These are phyloP conservation scores for Stephania yunnanensis DNA, from an alignment of 164 flowering plant species.

Conservation along the genomic window DNA sequence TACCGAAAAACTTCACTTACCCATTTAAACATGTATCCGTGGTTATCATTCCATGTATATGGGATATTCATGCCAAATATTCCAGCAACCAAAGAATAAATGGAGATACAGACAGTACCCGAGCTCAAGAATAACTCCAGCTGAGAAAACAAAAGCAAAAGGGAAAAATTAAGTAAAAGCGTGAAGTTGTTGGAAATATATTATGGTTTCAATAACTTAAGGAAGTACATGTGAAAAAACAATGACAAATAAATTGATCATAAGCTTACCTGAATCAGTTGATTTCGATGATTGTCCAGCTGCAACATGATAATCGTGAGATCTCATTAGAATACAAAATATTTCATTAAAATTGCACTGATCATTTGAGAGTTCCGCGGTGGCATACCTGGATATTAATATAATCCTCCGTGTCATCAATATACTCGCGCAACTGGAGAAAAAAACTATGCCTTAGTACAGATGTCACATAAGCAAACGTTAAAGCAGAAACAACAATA, in stretches of 20 bases:
- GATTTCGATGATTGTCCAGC: conserved; percentile 97
- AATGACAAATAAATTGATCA: neutral
- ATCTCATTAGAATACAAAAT: conserved; percentile 1
- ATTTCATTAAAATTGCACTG: neutral
- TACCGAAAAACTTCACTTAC: conserved; percentile 28
- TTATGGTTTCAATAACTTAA: neutral
- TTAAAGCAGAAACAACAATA: neutral
- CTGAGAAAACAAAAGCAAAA: conserved; percentile 32
- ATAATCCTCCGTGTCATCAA: conserved; percentile 96
- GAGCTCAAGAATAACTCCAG: conserved; percentile 88
- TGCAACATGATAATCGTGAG: conserved; percentile 28
- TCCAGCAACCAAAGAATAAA: conserved; percentile 77
- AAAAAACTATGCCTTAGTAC: neutral
- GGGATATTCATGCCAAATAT: conserved; percentile 96
- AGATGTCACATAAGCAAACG: neutral
- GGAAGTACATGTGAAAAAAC: neutral
- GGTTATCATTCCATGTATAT: conserved; percentile 66
- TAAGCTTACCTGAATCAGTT: conserved; percentile 76
- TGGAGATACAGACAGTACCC: conserved; percentile 71
- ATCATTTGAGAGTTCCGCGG: neutral
- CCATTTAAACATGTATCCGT: conserved; percentile 85
- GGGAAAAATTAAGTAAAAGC: neutral
- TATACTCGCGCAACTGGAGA: conserved; percentile 83
- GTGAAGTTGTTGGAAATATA: neutral
- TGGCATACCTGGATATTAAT: conserved; percentile 85